Evolutionary conservation across 164 flowering plant genomes (phyloP).

Genomic region (Piper betle): DNA sequence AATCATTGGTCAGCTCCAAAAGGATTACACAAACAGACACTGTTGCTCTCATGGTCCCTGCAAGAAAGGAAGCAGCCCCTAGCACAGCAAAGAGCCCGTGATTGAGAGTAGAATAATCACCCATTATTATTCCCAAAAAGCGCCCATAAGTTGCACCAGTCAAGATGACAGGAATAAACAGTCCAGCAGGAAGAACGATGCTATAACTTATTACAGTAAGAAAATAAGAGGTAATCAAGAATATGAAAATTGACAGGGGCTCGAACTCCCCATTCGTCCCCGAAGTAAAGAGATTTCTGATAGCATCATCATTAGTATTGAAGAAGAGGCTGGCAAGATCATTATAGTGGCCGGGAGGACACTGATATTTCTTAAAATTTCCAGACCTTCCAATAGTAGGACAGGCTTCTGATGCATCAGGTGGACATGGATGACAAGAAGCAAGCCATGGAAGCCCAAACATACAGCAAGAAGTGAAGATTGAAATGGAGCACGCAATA

Average conservation of each 20-base stretch:
- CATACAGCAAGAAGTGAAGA: slow-evolving; percentile 68
- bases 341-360: slow-evolving; percentile 72
- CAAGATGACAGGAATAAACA: slow-evolving; percentile 77
- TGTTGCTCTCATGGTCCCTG: slow-evolving; percentile 87
- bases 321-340: slow-evolving; percentile 93
- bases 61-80: slow-evolving; percentile 50
- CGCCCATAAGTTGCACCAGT: slow-evolving; percentile 90
- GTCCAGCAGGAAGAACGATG: slow-evolving; percentile 67
- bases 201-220: slow-evolving; percentile 66
- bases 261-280: slow-evolving; percentile 62
- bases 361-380: slow-evolving; percentile 71
- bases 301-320: slow-evolving; percentile 90
- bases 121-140: slow-evolving; percentile 58
- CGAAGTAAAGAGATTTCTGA: slow-evolving; percentile 68
- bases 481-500: slow-evolving; percentile 59
- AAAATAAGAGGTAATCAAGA: slow-evolving; percentile 53
- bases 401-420: slow-evolving; percentile 53
- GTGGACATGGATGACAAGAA: slow-evolving; percentile 64
- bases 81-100: slow-evolving; percentile 87
- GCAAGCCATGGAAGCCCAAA: slow-evolving; percentile 86
- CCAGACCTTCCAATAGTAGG: slow-evolving; percentile 93
- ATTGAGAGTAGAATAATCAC: slow-evolving; percentile 36
- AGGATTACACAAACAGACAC: slow-evolving; percentile 78
- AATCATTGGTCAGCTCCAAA: slow-evolving; percentile 72
- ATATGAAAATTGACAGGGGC: slow-evolving; percentile 38